phyloP scores from a whole-genome alignment of 116 monocot species.

The Iris pallida region DNA sequence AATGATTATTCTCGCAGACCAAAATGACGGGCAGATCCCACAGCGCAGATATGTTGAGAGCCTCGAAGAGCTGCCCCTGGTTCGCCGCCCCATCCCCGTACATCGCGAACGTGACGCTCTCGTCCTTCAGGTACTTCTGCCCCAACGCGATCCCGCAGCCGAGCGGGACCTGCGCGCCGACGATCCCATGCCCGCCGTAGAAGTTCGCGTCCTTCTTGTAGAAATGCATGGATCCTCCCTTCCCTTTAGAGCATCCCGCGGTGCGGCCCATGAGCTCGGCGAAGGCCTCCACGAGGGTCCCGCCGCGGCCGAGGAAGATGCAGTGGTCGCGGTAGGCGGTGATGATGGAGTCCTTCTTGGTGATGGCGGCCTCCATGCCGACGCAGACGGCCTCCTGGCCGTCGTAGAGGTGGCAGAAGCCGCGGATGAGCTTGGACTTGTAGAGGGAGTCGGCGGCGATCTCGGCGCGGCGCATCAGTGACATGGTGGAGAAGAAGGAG shows the following conservation, averaged over 20 bases:
- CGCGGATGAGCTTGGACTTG: constrained; percentile 90
- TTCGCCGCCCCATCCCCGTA: constrained; percentile 96
- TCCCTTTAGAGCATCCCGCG: constrained; percentile 71
- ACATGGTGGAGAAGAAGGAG: constrained; percentile 16
- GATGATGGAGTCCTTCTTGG: constrained; percentile 73
- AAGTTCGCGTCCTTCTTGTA: constrained; percentile 81
- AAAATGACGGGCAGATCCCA: constrained; percentile 84
- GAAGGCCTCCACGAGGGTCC: constrained; percentile 51
- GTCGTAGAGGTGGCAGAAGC: constrained; percentile 87
- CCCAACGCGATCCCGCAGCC: constrained; percentile 89
- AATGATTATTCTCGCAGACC: constrained; percentile 97
- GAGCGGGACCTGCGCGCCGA: constrained; percentile 88
- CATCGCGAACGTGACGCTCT: constrained; percentile 63
- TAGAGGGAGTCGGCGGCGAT: constrained; percentile 86
- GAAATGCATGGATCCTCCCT: constrained; percentile 93
- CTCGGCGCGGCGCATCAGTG: constrained; percentile 79
- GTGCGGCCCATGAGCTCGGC: constrained; percentile 78
- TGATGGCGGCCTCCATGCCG: constrained; percentile 76
- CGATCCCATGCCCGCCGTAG: constrained; percentile 94
- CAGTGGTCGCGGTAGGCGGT: constrained; percentile 88
- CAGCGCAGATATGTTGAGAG: constrained; percentile 82
- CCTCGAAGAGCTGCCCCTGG: constrained; percentile 96
- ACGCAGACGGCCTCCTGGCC: constrained; percentile 79
- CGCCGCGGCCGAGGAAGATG: constrained; percentile 71
- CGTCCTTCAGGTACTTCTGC: constrained; percentile 86